Evolutionary conservation across 176 grass and related monocot genomes (phyloP).

Genomic region (Rhynchospora pubera): DNA sequence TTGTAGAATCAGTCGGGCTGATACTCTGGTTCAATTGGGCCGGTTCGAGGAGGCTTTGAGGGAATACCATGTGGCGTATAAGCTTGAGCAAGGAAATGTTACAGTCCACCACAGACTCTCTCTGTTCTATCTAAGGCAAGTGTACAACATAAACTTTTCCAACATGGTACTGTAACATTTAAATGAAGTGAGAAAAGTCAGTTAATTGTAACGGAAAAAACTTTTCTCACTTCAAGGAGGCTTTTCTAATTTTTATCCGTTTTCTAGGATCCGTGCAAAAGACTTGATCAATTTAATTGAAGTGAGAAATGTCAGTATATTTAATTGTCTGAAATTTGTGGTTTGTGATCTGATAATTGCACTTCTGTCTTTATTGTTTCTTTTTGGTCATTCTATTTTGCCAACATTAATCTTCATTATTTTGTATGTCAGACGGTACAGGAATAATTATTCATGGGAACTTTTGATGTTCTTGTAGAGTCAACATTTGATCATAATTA

Average conservation of each 20-base stretch:
- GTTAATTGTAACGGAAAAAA: no score
- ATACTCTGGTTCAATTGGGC: slow-evolving; percentile 46
- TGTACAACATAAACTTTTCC: neutral
- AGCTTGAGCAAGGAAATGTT: slow-evolving; percentile 38
- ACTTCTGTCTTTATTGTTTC: neutral
- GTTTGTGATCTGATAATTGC: neutral
- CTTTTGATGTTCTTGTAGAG: neutral
- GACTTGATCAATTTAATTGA: neutral
- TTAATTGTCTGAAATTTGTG: neutral
- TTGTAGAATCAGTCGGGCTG: slow-evolving; percentile 57
- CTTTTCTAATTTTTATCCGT: neutral
- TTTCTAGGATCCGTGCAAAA: neutral
- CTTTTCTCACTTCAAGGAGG: no score
- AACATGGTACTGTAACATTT: no score
- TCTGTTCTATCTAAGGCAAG: slow-evolving; percentile 42
- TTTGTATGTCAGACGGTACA: neutral
- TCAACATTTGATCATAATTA: neutral
- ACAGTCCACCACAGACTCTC: slow-evolving; percentile 41
- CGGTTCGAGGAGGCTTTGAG: slow-evolving; percentile 35
- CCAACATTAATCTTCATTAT: neutral
- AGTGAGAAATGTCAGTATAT: no score
- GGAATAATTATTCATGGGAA: neutral
- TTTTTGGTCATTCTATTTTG: neutral
- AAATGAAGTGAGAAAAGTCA: no score
- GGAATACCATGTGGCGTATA: slow-evolving; percentile 58